Evolutionary conservation across 2,329 filamentous ascomycete species (phyloP).

Genomic region (Sarocladiaceae sp.): DNA sequence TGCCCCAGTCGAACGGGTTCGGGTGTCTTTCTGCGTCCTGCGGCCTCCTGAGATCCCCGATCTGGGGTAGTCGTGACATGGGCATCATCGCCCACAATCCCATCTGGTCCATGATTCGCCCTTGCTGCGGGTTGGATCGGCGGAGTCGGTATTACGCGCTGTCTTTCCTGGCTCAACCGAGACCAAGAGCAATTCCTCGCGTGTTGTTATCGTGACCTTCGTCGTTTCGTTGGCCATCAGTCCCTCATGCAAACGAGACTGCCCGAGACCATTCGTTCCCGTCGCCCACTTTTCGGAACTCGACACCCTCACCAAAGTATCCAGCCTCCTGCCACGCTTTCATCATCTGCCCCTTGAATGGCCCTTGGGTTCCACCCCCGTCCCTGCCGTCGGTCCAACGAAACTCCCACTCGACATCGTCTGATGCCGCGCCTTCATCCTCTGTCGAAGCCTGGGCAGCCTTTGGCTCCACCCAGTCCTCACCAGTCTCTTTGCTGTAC

Average conservation of each 20-base stretch:
- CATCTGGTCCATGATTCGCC: not conserved
- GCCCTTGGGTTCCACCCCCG: constrained; percentile 73
- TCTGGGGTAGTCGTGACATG: constrained; percentile 4
- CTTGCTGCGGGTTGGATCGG: constrained; percentile 1
- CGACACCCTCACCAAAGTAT: constrained; percentile 88
- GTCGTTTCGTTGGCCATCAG: not conserved
- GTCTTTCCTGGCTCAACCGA: not conserved
- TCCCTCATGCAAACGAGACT: constrained; percentile 10
- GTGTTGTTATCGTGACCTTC: not conserved
- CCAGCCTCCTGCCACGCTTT: constrained; percentile 85
- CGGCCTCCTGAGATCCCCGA: constrained; percentile 8
- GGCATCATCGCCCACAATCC: not conserved
- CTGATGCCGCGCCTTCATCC: constrained; percentile 15
- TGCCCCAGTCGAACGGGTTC: not conserved
- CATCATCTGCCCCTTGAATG: constrained; percentile 84
- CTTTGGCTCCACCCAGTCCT: constrained; percentile 66
- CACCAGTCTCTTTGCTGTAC: constrained; percentile 80
- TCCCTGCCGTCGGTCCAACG: constrained; percentile 88
- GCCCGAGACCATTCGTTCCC: constrained; percentile 11
- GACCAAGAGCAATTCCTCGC: not conserved
- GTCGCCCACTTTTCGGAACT: constrained; percentile 52
- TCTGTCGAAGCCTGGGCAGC: constrained; percentile 25
- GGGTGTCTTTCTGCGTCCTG: constrained; percentile 6
- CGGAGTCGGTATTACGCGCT: not conserved
- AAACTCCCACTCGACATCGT: constrained; percentile 67